A percentile compares a stretch with the other conserved stretches of the same genome.
phyloP scores from a whole-genome alignment of 805 yeast species.

The Yarrowia yakushimensis region DNA sequence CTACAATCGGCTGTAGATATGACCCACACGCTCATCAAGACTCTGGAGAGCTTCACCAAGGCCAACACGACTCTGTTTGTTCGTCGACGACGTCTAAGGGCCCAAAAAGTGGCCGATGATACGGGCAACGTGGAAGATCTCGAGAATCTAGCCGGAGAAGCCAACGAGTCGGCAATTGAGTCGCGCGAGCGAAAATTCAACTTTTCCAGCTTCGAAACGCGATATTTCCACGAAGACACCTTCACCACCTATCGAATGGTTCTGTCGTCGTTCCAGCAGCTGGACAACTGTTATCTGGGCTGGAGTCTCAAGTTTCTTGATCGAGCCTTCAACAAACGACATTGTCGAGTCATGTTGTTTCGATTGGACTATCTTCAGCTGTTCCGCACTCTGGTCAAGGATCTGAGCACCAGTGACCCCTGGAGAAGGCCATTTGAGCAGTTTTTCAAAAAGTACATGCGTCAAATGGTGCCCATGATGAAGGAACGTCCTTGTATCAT shows the following conservation, averaged over 20 bases:
- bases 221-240: conserved; percentile 55
- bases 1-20: conserved; percentile 60
- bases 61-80: conserved; percentile 52
- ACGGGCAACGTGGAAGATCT: conserved; percentile 27
- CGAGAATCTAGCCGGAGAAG: conserved; percentile 30
- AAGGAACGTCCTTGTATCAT: conserved; percentile 52
- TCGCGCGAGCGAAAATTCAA: conserved; percentile 49
- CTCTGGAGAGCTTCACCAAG: conserved; percentile 62
- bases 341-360: conserved; percentile 52
- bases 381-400: conserved; percentile 50
- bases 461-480: conserved; percentile 49
- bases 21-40: conserved; percentile 60
- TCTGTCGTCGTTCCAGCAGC: neutral
- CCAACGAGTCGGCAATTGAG: conserved; percentile 36
- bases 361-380: conserved; percentile 70
- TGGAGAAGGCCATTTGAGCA: conserved; percentile 60
- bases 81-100: conserved; percentile 43
- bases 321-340: conserved; percentile 40
- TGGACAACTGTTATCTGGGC: neutral
- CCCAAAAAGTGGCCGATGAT: conserved; percentile 31
- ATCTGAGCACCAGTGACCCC: conserved; percentile 44
- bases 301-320: conserved; percentile 19
- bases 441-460: conserved; percentile 63
- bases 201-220: conserved; percentile 42
- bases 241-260: conserved; percentile 42